Evolutionary conservation across 352 stramenopile genomes (phyloP).

Genomic region (Globisporangium uncinulatum): DNA sequence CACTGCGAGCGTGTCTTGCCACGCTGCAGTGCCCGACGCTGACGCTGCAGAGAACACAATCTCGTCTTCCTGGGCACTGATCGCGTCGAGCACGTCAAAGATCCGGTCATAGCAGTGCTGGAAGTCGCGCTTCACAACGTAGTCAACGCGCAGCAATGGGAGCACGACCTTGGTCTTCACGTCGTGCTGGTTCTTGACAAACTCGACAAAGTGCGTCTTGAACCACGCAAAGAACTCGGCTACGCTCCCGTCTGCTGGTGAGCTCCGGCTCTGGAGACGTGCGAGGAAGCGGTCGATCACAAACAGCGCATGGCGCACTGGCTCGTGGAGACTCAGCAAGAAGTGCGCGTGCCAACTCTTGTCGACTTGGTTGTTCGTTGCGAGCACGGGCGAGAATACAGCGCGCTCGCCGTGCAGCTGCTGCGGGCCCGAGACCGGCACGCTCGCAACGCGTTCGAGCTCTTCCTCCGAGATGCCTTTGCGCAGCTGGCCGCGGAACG

Average conservation of each 20-base stretch:
- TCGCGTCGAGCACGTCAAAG: constrained; percentile 49
- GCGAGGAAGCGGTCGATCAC: constrained; percentile 81
- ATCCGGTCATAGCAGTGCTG: constrained; percentile 56
- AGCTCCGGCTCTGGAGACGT: constrained; percentile 38
- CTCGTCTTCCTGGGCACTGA: constrained; percentile 47
- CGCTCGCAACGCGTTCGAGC: constrained; percentile 30
- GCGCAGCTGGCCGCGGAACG: constrained; percentile 19
- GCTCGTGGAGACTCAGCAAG: constrained; percentile 70
- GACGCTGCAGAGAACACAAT: constrained; percentile 45
- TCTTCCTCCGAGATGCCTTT: constrained; percentile 34
- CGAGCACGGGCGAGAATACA: constrained; percentile 69
- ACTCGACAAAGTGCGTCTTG: constrained; percentile 75
- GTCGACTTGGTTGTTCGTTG: constrained; percentile 35
- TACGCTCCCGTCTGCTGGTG: constrained; percentile 45
- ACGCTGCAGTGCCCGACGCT: constrained; percentile 23
- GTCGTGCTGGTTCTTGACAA: constrained; percentile 64
- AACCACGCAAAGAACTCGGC: constrained; percentile 79
- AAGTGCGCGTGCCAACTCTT: constrained; percentile 76
- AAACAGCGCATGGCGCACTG: constrained; percentile 71
- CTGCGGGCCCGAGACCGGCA: constrained; percentile 38
- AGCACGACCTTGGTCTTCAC: constrained; percentile 62
- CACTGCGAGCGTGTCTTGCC: constrained; percentile 33
- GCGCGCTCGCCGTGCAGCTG: constrained; percentile 29
- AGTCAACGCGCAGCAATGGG: constrained; percentile 57
- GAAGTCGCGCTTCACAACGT: constrained; percentile 59